Evolutionary conservation across 164 flowering plant genomes (phyloP).

Genomic region (Paratinospora sagittata): DNA sequence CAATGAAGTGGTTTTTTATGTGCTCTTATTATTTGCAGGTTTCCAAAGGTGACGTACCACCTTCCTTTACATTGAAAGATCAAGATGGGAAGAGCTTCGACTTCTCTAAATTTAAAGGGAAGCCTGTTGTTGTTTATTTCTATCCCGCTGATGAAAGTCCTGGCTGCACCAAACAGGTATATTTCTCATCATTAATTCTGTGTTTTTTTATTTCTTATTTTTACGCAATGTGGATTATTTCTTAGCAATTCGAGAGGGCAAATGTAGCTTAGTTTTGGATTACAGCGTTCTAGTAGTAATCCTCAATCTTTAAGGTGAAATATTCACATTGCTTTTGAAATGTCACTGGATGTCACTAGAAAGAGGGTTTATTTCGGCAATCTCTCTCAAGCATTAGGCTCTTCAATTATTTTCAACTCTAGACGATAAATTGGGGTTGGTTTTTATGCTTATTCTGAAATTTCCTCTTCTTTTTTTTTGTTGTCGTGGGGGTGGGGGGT

Average conservation of each 20-base stretch:
- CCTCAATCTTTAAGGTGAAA: too few relatives aligned
- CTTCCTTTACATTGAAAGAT: slow-evolving; percentile 77
- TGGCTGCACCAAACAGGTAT: slow-evolving; percentile 96
- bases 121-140: slow-evolving; percentile 90
- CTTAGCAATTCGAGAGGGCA: background rate
- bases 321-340: too few relatives aligned
- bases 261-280: background rate
- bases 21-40: slow-evolving; percentile 36
- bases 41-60: slow-evolving; percentile 57
- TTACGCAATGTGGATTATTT: background rate
- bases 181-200: background rate
- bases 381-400: too few relatives aligned
- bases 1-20: background rate
- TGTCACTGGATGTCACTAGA: too few relatives aligned
- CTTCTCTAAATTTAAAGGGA: slow-evolving; percentile 82
- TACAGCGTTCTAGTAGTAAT: background rate
- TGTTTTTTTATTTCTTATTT: too few relatives aligned
- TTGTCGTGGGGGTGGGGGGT: too few relatives aligned
- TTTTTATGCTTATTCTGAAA: too few relatives aligned
- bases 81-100: slow-evolving; percentile 77
- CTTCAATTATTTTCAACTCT: too few relatives aligned
- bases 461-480: too few relatives aligned
- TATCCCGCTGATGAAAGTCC: slow-evolving; percentile 97
- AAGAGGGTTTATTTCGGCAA: too few relatives aligned
- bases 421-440: too few relatives aligned